A percentile compares a stretch with the other conserved stretches of the same genome.
Evolutionary conservation across 1,284 basidiomycete species (phyloP).

Genomic region (Ceraceosorus guamensis): DNA sequence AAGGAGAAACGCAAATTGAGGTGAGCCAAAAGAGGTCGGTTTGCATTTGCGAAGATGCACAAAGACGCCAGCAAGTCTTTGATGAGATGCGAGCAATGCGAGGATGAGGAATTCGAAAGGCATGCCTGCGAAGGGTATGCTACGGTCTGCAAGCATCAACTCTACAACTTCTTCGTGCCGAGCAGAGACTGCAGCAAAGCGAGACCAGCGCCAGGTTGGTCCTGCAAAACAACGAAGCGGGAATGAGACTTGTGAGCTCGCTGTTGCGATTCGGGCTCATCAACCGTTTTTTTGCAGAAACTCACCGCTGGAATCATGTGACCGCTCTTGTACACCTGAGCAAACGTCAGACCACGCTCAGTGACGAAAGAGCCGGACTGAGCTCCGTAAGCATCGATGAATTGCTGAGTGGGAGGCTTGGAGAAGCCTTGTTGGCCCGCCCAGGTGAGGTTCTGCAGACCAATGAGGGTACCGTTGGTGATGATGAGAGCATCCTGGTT

Average conservation of each 20-base stretch:
- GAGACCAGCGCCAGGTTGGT: not conserved
- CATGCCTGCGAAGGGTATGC: no score
- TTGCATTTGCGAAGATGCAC: no score
- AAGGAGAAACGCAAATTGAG: no score
- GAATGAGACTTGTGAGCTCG: no score
- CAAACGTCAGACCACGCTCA: slow-evolving; percentile 1
- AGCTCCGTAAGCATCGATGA: slow-evolving; percentile 1
- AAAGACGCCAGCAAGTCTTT: no score
- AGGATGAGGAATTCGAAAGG: no score
- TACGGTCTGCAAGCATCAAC: no score
- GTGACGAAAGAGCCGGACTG: not conserved
- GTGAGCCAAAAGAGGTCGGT: no score
- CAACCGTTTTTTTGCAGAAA: no score
- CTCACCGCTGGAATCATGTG: not conserved
- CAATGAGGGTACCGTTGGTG: slow-evolving; percentile 3
- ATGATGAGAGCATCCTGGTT: slow-evolving; percentile 4
- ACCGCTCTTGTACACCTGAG: not conserved
- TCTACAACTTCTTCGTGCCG: not conserved
- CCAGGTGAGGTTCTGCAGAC: slow-evolving; percentile 8
- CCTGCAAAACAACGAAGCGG: no score
- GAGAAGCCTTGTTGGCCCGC: slow-evolving; percentile 2
- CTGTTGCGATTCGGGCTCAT: no score
- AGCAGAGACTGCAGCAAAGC: not conserved
- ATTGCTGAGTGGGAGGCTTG: not conserved
- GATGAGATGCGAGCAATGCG: no score